Percentiles rank a stretch among this genome's conserved stretches.
Conservation (phyloP, 805 yeast genomes). For the Pichia pseudocactophila region DNA sequence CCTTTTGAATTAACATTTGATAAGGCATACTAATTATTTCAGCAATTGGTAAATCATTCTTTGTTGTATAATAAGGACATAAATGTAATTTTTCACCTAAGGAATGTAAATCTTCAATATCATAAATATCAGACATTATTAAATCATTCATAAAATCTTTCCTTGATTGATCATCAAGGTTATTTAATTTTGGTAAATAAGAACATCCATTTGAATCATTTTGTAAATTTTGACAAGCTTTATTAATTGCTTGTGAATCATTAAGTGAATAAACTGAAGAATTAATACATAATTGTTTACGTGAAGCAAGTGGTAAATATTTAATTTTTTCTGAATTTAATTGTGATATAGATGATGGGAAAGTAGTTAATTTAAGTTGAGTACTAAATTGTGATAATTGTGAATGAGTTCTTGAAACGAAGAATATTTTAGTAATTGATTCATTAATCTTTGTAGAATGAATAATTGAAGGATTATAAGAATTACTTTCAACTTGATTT, state of each 20-base stretch:
- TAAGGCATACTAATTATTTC: slow-evolving; percentile 84
- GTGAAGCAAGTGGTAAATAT: slow-evolving; percentile 68
- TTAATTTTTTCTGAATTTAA: slow-evolving; percentile 44
- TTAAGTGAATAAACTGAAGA: slow-evolving; percentile 43
- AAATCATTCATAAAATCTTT: slow-evolving; percentile 42
- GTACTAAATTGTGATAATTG: slow-evolving; percentile 74
- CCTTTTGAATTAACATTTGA: slow-evolving; percentile 58
- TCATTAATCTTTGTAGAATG: slow-evolving; percentile 15
- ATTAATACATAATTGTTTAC: slow-evolving; percentile 79
- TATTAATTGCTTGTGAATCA: slow-evolving; percentile 55
- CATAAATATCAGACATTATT: slow-evolving; percentile 49
- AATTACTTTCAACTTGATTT: slow-evolving; percentile 30
- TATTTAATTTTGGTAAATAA: slow-evolving; percentile 30
- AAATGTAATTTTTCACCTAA: slow-evolving; percentile 48
- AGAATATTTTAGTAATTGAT: slow-evolving; percentile 45
- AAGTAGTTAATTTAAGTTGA: slow-evolving; percentile 54
- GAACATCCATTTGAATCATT: slow-evolving; percentile 32
- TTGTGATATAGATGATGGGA: slow-evolving; percentile 49
- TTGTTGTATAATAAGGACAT: slow-evolving; percentile 78
- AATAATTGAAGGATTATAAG: neutral
- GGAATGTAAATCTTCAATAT: slow-evolving; percentile 67
- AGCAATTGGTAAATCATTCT: slow-evolving; percentile 46
- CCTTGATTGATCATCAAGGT: slow-evolving; percentile 25
- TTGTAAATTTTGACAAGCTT: slow-evolving; percentile 70
- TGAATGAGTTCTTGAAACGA: slow-evolving; percentile 85